Evolutionary conservation across 768 basidiomycete genomes (phyloP), one percentile per base, ranked within the genome.

Genomic region (Auricularia heimuer): DNA sequence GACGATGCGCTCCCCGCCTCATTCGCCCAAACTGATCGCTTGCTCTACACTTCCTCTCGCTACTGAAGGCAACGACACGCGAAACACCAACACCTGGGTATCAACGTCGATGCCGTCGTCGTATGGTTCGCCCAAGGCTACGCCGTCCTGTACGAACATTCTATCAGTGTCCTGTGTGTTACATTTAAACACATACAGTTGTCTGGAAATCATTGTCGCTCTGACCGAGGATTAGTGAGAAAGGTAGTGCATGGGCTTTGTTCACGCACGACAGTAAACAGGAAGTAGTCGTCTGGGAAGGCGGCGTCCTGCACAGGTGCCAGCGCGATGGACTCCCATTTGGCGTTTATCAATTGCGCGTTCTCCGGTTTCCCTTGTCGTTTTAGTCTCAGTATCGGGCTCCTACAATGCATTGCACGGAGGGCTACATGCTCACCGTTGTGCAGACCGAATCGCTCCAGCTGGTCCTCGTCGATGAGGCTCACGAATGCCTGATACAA

Each of bases 301-400:
- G 68, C 72, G 1, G 77, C 72, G 66, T 85, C 85, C 11, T 77
- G 70, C 21, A 79, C 79, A 0, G 86, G 80, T 2, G 82, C 85
- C 6, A 88, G 75, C 7, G 85, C 82, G 14, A 86, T 75, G 1
- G 82, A 84, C 69, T 89, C 87, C 85, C 86, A 89, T 74, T 88
- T 89, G 0, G 80, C 81, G 66, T 81, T 80, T 61, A 89, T 81
- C n/a, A 86, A 76, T 0, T 80, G 82, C 39, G 75, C 66, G 66
- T 86, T 81, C 63, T 78, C 73, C 3, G 81, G 81, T 37, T 78
- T 73, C 63, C 78, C 83, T 85, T 51, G 16, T 51, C 39, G 12
- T 42, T 14, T 8, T 1, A 7, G 39, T 42, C 39, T 42, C 39
- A 14, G 39, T 42, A 8, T 42, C 39, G 62, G 3, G 3, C 21